phyloP scores from a whole-genome alignment of 2,329 filamentous ascomycete genomes.

The Stagonosporopsis vannaccii region DNA sequence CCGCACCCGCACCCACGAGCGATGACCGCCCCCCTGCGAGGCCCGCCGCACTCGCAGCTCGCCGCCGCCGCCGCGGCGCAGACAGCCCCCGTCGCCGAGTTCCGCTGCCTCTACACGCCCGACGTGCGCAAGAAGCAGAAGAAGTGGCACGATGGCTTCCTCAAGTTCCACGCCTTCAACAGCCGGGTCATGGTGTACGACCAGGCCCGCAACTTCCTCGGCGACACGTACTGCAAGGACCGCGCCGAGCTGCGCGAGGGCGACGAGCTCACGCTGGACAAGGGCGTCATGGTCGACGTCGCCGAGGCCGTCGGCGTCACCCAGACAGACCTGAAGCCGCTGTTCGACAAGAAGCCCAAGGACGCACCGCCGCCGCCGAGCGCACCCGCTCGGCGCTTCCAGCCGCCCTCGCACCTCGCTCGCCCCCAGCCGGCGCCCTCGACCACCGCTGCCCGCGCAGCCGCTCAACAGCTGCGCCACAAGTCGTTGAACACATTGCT shows the following conservation, averaged over 20 bases:
- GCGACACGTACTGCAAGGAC: constrained; percentile 82
- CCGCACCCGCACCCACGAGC: not conserved
- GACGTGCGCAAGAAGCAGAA: constrained; percentile 88
- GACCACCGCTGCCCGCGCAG: constrained; percentile 19
- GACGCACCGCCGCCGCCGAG: constrained; percentile 29
- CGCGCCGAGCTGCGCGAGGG: constrained; percentile 76
- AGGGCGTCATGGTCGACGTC: constrained; percentile 80
- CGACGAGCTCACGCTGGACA: constrained; percentile 81
- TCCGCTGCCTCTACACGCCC: constrained; percentile 84
- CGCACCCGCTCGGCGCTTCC: constrained; percentile 29
- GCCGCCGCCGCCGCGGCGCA: constrained; percentile 55
- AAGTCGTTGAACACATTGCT: constrained; percentile 70
- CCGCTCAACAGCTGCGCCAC: constrained; percentile 56
- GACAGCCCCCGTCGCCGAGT: constrained; percentile 80
- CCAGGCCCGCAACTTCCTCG: constrained; percentile 78
- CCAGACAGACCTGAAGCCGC: constrained; percentile 78
- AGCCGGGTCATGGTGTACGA: constrained; percentile 91
- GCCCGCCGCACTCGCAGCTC: not conserved
- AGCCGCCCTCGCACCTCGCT: constrained; percentile 25
- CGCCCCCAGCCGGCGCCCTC: constrained; percentile 21
- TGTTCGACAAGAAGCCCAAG: constrained; percentile 74
- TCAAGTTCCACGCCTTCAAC: constrained; percentile 92
- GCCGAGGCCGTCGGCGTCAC: constrained; percentile 74
- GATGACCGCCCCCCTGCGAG: not conserved
- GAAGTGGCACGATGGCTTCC: constrained; percentile 89